Base-by-base conservation (phyloP, 768 basidiomycete species). In the Lentinula guzmanii region DNA sequence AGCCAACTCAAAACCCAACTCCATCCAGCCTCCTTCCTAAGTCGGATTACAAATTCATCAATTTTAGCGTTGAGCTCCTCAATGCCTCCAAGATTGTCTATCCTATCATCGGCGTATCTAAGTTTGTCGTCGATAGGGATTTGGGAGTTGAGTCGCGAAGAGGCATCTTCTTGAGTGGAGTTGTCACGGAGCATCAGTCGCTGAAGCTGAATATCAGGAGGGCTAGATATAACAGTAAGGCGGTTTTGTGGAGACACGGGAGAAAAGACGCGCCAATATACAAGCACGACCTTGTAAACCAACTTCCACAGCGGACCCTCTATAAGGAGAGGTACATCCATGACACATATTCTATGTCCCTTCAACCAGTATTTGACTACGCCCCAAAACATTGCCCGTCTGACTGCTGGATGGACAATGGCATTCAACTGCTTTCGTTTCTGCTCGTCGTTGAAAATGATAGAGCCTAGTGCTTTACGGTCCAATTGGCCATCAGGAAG, bases 361-460 rank as follows among this genome's bases (percentile, higher is more conserved):
- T 74, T 75, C 51, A 93, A 52, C 93, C 95, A 99, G 61, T 77
- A 77, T 61, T 76, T 75, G 54, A 93, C 51, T 3, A 95, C 81
- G 56, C 77, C 77, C 80, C 80, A 82, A 9, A 89, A 67, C 82
- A 98, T 91, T n/a, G 82, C 85, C 63, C 82, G 79, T 56, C 87
- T 75, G n/a, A 98, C 92, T 0, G 91, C 89, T 4, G 97, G 96
- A 70, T 99, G 97, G 5, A 95, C 84, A 65, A 98, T 95, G 6
- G 75, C 70, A 66, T 98, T 98, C 62, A 98, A 74, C 69, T 79
- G 79, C 68, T 79, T 83, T 58, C 95, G 78, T 74, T 91, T 85
- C 13, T 66, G 72, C 46, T 83, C 83, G 68, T 95, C 89, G 21
- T 81, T 83, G 76, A 98, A 99, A 48, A 99, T 83, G 63, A 97